phyloP scores from a whole-genome alignment of 2,329 filamentous ascomycete genomes.

The Fusarium sp. region DNA sequence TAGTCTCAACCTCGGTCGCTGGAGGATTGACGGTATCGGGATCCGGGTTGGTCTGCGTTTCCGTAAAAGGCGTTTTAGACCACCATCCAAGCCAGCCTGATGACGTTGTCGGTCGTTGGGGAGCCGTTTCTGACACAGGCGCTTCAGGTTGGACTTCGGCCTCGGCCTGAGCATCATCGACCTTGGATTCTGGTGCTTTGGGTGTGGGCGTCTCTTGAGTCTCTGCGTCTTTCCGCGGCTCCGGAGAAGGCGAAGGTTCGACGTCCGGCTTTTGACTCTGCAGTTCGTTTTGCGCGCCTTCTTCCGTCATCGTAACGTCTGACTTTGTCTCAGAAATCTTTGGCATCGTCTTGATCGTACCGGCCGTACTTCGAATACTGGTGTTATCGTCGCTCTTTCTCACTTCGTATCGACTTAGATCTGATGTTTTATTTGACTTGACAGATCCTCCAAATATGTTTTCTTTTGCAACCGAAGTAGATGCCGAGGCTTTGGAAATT shows the following conservation, averaged over 20 bases:
- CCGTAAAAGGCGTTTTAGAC: slow-evolving; percentile 50
- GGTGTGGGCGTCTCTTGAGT: slow-evolving; percentile 12
- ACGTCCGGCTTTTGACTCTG: slow-evolving; percentile 18
- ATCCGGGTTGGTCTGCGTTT: slow-evolving; percentile 33
- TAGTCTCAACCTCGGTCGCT: slow-evolving; percentile 13
- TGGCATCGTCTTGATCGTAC: slow-evolving; percentile 41
- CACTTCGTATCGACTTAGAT: slow-evolving; percentile 67
- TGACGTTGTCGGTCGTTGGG: slow-evolving; percentile 50
- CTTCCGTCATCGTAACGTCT: slow-evolving; percentile 34
- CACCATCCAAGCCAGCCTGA: slow-evolving; percentile 72
- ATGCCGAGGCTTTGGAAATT: slow-evolving; percentile 69
- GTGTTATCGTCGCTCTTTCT: slow-evolving; percentile 56
- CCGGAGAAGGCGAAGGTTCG: slow-evolving; percentile 7
- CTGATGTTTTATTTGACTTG: slow-evolving; percentile 61
- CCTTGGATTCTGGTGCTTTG: slow-evolving; percentile 10
- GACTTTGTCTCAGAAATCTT: slow-evolving; percentile 48
- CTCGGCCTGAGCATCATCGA: slow-evolving; percentile 12
- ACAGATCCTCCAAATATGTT: slow-evolving; percentile 72
- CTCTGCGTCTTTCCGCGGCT: slow-evolving; percentile 11
- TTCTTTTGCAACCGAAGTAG: slow-evolving; percentile 72
- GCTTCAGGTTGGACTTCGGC: slow-evolving; percentile 9
- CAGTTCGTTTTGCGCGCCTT: slow-evolving; percentile 28
- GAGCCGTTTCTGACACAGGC: slow-evolving; percentile 3
- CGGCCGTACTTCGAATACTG: slow-evolving; percentile 50
- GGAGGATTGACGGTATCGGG: slow-evolving; percentile 36